Base-by-base conservation (phyloP, 208 protist species). In the Endotrypanum monterogeii region DNA sequence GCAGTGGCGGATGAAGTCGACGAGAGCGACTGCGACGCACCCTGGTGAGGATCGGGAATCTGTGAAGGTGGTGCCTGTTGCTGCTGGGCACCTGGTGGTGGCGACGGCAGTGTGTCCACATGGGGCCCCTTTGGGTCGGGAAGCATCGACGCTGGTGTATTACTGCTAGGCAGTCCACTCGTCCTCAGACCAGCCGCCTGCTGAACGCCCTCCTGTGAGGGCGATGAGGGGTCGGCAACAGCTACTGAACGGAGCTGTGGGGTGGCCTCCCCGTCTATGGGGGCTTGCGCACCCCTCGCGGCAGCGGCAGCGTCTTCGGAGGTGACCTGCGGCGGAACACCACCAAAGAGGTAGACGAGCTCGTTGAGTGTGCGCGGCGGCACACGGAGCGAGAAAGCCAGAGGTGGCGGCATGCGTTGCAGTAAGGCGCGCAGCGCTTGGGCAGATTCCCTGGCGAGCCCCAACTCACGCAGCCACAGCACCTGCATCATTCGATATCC, bases 401-500 rank as follows among this genome's bases (percentile, higher is more conserved):
- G 58, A 11, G 84, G 76, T 32, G 80, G 73, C 3, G 74, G 54
- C 81, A 86, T 76, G 48, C 50, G 66, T 37, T 73, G 52, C 35
- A 79, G 55, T 37, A 84, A 37, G 7, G 55, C 62, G 4, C 70
- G 28, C 16, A 86, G 41, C 11, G 85, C 66, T 44, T 41, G 56
- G 20, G 69, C 50, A 37, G 87, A 79, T 69, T 88, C 75, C 52
- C 70, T 62, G 55, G 58, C 30, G 41, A 93, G 65, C 7, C 91
- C 91, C 57, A 83, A 74, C 80, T 95, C 91, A 14, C 74, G 79
- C 69, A 92, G 63, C 91, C 91, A 95, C 73, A 92, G 65, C 61
- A 87, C 80, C 72, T 90, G 86, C 86, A 93, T 91, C 63, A 89
- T 80, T 56, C 81, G 83, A 63, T 92, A 92, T 23, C 79, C 71